phyloP scores from a whole-genome alignment of 768 basidiomycete species.

The Mycena galopus region DNA sequence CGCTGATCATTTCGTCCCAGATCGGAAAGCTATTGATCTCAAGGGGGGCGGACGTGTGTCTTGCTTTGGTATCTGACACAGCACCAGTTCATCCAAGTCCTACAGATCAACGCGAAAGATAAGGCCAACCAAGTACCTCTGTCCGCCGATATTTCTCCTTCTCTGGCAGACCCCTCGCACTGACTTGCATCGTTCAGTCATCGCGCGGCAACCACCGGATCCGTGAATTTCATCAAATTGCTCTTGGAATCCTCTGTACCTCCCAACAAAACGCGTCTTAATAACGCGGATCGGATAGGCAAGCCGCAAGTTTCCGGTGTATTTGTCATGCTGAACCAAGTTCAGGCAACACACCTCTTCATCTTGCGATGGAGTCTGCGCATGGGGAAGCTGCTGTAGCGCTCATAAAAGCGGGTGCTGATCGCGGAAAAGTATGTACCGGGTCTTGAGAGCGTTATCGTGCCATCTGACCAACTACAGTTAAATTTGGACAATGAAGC shows the following conservation, averaged over 20 bases:
- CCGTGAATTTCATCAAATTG: slow-evolving; percentile 87
- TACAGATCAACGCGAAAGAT: slow-evolving; percentile 93
- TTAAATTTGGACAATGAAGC: slow-evolving; percentile 86
- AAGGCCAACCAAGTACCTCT: slow-evolving; percentile 93
- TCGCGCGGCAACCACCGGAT: slow-evolving; percentile 96
- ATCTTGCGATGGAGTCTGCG: slow-evolving; percentile 97
- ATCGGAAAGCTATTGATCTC: slow-evolving; percentile 89
- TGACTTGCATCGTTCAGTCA: slow-evolving; percentile 65
- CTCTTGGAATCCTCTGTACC: slow-evolving; percentile 88
- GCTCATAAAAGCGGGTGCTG: slow-evolving; percentile 95
- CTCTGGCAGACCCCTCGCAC: slow-evolving; percentile 38
- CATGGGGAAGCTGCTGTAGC: slow-evolving; percentile 92
- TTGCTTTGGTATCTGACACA: slow-evolving; percentile 47
- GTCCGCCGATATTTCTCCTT: slow-evolving; percentile 57
- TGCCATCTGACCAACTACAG: slow-evolving; percentile 54
- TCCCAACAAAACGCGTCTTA: slow-evolving; percentile 83
- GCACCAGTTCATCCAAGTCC: slow-evolving; percentile 43
- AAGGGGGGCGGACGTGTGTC: slow-evolving; percentile 91
- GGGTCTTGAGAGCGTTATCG: slow-evolving; percentile 12
- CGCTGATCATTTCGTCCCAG: slow-evolving; percentile 60
- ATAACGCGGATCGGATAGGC: slow-evolving; percentile 88
- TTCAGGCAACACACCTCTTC: slow-evolving; percentile 93
- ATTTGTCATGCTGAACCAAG: slow-evolving; percentile 31
- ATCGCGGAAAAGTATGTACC: slow-evolving; percentile 78
- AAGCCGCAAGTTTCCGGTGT: slow-evolving; percentile 35